phyloP scores from a whole-genome alignment of 2,329 filamentous ascomycete species.

The Knoxdaviesia proteae region DNA sequence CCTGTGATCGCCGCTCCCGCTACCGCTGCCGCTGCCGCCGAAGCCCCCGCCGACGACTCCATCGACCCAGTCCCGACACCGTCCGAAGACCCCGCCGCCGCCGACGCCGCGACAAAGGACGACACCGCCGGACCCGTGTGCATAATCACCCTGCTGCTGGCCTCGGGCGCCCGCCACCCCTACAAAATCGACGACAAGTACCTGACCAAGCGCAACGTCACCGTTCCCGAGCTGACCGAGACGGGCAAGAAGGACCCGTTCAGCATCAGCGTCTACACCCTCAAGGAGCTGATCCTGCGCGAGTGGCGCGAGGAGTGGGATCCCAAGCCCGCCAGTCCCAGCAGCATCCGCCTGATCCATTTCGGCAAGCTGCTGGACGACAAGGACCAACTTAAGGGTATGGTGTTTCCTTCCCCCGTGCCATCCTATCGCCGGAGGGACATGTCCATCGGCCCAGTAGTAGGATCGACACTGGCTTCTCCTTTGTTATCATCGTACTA shows the following conservation, averaged over 20 bases:
- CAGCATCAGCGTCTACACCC: slow-evolving; percentile 76
- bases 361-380: slow-evolving; percentile 84
- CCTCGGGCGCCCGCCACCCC: slow-evolving; percentile 63
- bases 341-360: slow-evolving; percentile 74
- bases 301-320: slow-evolving; percentile 94
- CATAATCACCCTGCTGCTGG: slow-evolving; percentile 66
- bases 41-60: slow-evolving; percentile 6
- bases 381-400: slow-evolving; percentile 69
- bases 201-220: slow-evolving; percentile 58
- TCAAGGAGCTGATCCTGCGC: slow-evolving; percentile 82
- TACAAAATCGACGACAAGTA: slow-evolving; percentile 83
- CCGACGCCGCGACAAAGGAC: slow-evolving; percentile 12
- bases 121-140: slow-evolving; percentile 25
- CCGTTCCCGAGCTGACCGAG: slow-evolving; percentile 43
- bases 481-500: not conserved
- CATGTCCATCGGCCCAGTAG: no score
- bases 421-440: not conserved
- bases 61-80: not conserved
- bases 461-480: not conserved
- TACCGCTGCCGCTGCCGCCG: slow-evolving; percentile 2
- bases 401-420: slow-evolving; percentile 10
- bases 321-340: slow-evolving; percentile 63
- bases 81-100: slow-evolving; percentile 5
- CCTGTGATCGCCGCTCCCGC: slow-evolving; percentile 3
- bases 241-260: slow-evolving; percentile 52